Percentiles rank a stretch among this genome's conserved stretches.
These are phyloP conservation scores for Umbilicaria muhlenbergii DNA, from an alignment of 495 filamentous ascomycete genomes.

Conservation along the genomic window DNA sequence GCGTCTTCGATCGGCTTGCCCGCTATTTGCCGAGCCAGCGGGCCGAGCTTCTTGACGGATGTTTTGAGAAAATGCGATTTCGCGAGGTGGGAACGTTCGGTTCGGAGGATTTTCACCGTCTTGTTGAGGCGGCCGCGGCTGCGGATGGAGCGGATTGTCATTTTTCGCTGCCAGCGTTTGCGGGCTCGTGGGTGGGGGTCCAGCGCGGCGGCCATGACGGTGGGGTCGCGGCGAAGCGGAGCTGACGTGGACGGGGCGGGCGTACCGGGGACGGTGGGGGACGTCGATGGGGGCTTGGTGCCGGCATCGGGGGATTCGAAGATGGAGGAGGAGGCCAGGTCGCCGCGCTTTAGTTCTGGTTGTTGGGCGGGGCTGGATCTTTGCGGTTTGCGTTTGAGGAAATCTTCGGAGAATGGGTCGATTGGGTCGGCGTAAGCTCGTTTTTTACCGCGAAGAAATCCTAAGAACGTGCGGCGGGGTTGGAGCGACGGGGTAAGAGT, in stretches of 20 bases:
- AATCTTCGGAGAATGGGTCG: conserved; percentile 4
- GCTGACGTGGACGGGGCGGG: background rate
- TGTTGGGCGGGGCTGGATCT: conserved; percentile 10
- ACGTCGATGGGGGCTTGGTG: conserved; percentile 4
- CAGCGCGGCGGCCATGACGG: conserved; percentile 36
- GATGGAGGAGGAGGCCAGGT: conserved; percentile 36
- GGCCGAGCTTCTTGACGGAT: conserved; percentile 72
- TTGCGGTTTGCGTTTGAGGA: conserved; percentile 4
- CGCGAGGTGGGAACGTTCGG: conserved; percentile 52
- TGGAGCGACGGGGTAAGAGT: conserved; percentile 16
- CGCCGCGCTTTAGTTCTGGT: conserved; percentile 15
- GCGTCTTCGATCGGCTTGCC: conserved; percentile 89
- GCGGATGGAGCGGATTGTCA: conserved; percentile 56
- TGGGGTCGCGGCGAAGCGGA: conserved; percentile 21
- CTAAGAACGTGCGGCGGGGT: conserved; percentile 13
- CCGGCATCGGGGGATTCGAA: conserved; percentile 27
- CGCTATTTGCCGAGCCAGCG: conserved; percentile 68
- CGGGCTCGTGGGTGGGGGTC: conserved; percentile 55
- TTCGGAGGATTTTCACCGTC: conserved; percentile 44
- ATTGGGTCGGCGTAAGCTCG: conserved; percentile 17
- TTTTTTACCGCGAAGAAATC: conserved; percentile 12
- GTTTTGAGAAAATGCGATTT: conserved; percentile 60
- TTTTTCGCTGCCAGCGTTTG: conserved; percentile 64
- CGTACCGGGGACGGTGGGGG: background rate
- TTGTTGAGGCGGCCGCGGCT: conserved; percentile 50